Base-by-base conservation (phyloP, 441 rosid genomes). In the Croton setiger region DNA sequence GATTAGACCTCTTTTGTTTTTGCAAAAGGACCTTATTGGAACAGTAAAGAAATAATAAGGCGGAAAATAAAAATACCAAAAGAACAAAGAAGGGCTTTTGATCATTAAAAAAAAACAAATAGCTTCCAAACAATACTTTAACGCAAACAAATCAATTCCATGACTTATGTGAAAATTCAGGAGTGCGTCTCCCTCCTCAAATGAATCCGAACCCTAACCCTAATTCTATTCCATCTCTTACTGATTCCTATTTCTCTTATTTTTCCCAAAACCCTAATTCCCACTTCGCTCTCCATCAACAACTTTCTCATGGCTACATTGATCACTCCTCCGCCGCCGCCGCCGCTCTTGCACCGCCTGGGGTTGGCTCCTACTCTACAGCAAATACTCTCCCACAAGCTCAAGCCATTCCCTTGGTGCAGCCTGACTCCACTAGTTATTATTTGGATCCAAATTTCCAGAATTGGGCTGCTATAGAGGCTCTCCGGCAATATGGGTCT, bases 201-300 rank as follows among this genome's bases (percentile, higher is more conserved):
- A 75, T 66, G 69, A 18, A 74, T 35, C 70, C 60, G 55, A 67
- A 33, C 39, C 69, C 63, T 58, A 67, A 58, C 65, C 54, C 80
- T 65, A 77, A 78, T 53, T 71, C 76, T 65, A 77, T 75, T 58
- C 73, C 76, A 5, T 48, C 45, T 3, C 54, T 72, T 15, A 37
- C 71, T 60, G 58, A 64, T 63, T 57, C 79, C 23, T 66, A 74
- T 23, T 72, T 39, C 69, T 23, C 62, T 44, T 61, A 68, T 59
- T 74, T 75, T 64, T 62, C 65, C 67, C 84, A 61, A 54, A 73
- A 77, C 68, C 76, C 66, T 68, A 45, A 49, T 54, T 20, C 72
- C 58, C 45, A 43, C 4, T 20, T 58, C 27, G 18, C 74, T 54
- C 14, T 55, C 56, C 58, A 23, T 47, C 58, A 23, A 2, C 63